These are phyloP conservation scores for Ramaria sp. DNA, from an alignment of 768 basidiomycete species.

Conservation along the genomic window DNA sequence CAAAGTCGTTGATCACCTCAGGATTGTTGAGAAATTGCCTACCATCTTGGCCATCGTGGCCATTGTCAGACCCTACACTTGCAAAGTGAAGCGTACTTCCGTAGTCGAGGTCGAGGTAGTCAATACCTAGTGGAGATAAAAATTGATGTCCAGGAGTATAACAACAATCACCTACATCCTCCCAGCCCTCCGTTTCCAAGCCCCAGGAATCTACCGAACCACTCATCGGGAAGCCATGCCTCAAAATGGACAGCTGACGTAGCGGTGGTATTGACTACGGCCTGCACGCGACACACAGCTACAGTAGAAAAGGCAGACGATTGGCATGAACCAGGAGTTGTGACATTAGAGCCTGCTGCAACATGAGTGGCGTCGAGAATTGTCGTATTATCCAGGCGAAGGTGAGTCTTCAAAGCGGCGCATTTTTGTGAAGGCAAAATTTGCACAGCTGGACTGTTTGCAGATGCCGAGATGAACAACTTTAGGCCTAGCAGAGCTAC, in stretches of 20 bases:
- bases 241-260: slow-evolving; percentile 13
- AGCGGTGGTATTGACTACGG: slow-evolving; percentile 3
- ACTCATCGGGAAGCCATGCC: slow-evolving; percentile 22
- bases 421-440: neutral
- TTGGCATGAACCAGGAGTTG: slow-evolving; percentile 5
- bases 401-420: neutral
- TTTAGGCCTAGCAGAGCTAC: too few relatives aligned
- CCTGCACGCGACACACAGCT: slow-evolving; percentile 5
- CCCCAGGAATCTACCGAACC: slow-evolving; percentile 20
- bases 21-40: slow-evolving; percentile 14
- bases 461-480: too few relatives aligned
- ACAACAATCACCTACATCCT: slow-evolving; percentile 13
- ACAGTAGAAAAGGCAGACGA: neutral
- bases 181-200: slow-evolving; percentile 21
- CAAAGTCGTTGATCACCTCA: slow-evolving; percentile 21
- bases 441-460: neutral
- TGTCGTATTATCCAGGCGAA: slow-evolving; percentile 1
- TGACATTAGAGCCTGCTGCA: neutral
- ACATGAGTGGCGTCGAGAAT: slow-evolving; percentile 2
- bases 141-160: neutral
- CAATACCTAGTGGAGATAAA: slow-evolving; percentile 12
- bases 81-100: slow-evolving; percentile 17
- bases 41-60: slow-evolving; percentile 16
- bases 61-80: slow-evolving; percentile 16
- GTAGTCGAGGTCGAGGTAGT: slow-evolving; percentile 13